Base-by-base conservation (phyloP, 2,329 filamentous ascomycete genomes). In the Fusarium sp. region DNA sequence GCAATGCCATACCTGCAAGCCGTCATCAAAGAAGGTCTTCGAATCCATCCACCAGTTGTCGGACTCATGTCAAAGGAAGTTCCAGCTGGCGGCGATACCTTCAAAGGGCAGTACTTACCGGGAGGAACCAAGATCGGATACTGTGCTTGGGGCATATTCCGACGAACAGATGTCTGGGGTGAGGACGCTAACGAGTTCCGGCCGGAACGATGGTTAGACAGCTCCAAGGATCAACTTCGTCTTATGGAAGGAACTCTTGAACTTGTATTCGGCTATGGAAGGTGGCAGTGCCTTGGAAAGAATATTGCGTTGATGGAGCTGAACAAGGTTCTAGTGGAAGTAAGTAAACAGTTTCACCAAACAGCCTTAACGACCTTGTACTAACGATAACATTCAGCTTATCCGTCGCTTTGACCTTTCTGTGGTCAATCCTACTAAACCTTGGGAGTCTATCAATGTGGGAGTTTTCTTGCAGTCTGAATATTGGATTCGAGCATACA, bases 1-100 rank as follows among this genome's bases (percentile, higher is more conserved):
- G 68, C 75, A 14, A 71, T 85, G 10, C 81, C 82, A 0, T 86
- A 83, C 41, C 75, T 86, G 0, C 80, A 83, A 63, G 84, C 87
- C 0, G 79, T 85, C 41, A 85, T 89, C 70, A 81, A 84, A 27
- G 85, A 88, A 66, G 81, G 79, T 2, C 71, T 83, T 8, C 79
- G 81, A 24, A 80, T 81, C 27, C 77, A 77, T 55, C 79, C 80
- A 0, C 80, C 80, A 7, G 77, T 80, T 6, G 74, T 77, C 0
- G 78, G 79, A 0, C 74, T 80, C 25, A 79, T 82, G 77, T 71
- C 79, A 9, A 81, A 82, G 48, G 69, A 79, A 37, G 79, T 76
- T 0, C 78, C 78, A 0, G 55, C 69, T 0, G 72, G 72, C 1
- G 79, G 79, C 1, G 78, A 81, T 44, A 72, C 55, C 6, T 79